phyloP scores from a whole-genome alignment of 306 rosid genomes.

The Carpinus fangiana region DNA sequence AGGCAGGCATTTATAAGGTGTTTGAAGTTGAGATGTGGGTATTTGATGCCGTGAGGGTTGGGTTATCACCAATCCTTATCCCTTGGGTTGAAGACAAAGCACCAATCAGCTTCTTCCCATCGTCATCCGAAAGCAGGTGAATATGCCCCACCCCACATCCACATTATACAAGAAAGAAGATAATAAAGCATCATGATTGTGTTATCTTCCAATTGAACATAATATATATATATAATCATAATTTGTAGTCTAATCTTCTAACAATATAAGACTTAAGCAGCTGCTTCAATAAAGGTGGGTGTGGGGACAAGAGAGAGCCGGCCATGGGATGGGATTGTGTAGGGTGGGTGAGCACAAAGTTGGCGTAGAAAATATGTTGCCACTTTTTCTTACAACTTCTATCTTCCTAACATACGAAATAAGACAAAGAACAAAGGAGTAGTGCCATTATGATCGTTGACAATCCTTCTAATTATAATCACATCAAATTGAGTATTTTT shows the following conservation, averaged over 20 bases:
- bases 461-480: neutral
- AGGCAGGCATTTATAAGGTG: no score
- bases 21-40: no score
- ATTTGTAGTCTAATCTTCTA: neutral
- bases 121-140: neutral
- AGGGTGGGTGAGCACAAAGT: constrained; percentile 10
- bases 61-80: neutral
- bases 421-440: neutral
- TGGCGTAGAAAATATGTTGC: neutral
- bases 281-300: neutral
- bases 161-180: constrained; percentile 8
- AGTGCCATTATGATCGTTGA: neutral
- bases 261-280: neutral
- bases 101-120: constrained; percentile 14
- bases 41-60: neutral
- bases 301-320: neutral
- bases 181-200: constrained; percentile 1
- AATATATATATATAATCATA: neutral
- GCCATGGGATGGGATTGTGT: neutral
- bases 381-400: neutral
- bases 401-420: neutral
- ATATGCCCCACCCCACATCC: constrained; percentile 2
- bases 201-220: neutral
- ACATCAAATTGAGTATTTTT: no score
- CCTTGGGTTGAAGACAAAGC: neutral